Base-by-base conservation (phyloP, 352 stramenopile species). In the Phytophthora litchii region DNA sequence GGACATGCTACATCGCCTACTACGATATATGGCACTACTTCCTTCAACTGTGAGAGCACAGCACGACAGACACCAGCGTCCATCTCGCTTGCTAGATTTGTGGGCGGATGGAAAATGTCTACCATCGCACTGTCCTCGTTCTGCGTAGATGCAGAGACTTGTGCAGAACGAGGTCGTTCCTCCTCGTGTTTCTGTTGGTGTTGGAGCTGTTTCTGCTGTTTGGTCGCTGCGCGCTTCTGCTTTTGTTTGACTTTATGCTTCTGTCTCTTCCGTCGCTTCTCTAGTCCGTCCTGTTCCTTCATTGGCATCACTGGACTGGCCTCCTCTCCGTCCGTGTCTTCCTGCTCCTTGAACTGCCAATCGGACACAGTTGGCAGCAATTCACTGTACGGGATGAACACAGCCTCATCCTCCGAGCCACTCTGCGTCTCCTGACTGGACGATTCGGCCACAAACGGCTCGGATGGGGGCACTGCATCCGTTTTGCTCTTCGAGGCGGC, bases 351-450 rank as follows among this genome's bases (percentile, higher is more conserved):
- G 13, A 47, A 51, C 7, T 34, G 38, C 60, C 60, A 67, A 27
- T 64, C 40, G 23, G 48, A 37, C 49, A 58, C 54, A 34, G 42
- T 36, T 37, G 57, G 17, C 31, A 73, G 34, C 9, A 78, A 31
- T 11, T 21, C 32, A 11, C 46, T 52, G 44, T 73, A 81, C 20
- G 67, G 68, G 25, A 80, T 12, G 17, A 80, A 77, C 29, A 62
- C 45, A 6, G 44, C 35, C 31, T 86, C 78, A 21, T 89, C 78
- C 37, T 88, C 78, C 1, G 80, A 90, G 13, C 76, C 80, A 3
- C 76, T 85, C 58, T 91, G 81, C 13, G 81, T 91, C 49, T 91
- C 81, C 42, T 91, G 81, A 34, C 81, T 91, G 13, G 81, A 91
- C 14, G 70, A 72, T 32, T 76, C 80, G 12, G 51, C 52, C 37